Conservation (phyloP, 164 flowering plant genomes). For the Magnolia changhungtana region DNA sequence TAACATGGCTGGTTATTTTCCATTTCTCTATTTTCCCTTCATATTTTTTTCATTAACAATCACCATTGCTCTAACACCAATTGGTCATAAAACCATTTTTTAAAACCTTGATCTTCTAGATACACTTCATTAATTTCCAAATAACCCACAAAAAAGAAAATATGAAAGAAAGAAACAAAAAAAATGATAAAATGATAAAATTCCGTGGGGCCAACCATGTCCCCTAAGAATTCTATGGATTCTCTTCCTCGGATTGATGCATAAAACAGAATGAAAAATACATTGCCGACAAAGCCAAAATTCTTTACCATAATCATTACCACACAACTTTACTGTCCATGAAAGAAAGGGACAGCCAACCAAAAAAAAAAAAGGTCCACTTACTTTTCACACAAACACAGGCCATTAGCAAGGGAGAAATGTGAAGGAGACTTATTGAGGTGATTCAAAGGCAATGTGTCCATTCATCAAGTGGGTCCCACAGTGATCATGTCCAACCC, state of each 20-base stretch:
- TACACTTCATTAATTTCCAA: background rate
- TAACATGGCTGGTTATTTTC: background rate
- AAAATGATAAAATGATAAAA: background rate
- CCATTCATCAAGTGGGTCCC: background rate
- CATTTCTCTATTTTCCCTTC: background rate
- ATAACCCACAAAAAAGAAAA: background rate
- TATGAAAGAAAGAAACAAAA: background rate
- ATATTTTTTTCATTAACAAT: background rate
- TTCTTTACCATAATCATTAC: background rate
- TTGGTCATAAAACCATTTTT: background rate
- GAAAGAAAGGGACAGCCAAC: background rate
- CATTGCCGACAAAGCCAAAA: slow-evolving; percentile 10
- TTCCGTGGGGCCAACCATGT: background rate
- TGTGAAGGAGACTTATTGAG: background rate
- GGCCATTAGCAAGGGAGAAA: background rate
- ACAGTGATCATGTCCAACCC: background rate
- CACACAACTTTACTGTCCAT: slow-evolving; percentile 5
- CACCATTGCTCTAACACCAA: no score
- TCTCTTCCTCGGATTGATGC: slow-evolving; percentile 6
- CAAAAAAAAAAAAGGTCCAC: background rate
- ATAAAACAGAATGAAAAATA: background rate
- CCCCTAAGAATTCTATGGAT: slow-evolving; percentile 5
- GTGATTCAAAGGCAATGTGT: background rate
- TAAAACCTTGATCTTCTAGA: no score
- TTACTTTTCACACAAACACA: background rate